Base-by-base conservation (phyloP, 805 yeast genomes). In the Candida coquimbonensis region DNA sequence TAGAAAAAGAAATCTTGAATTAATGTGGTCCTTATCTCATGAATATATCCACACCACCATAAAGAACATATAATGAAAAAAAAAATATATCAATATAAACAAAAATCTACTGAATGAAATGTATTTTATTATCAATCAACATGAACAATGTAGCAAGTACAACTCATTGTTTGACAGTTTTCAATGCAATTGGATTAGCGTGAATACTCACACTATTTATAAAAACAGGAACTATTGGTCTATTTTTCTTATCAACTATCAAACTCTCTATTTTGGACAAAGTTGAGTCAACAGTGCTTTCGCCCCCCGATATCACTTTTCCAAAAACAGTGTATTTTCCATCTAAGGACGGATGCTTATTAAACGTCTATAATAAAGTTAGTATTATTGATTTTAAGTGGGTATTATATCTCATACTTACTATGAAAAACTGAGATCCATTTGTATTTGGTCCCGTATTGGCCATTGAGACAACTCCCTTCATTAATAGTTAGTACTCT, bases 261-360 rank as follows among this genome's bases (percentile, higher is more conserved):
- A 50, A 42, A 2, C 36, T 34, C 40, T 64, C 68, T 14, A 63
- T 42, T 43, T 53, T 60, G 4, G 51, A 48, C 9, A 62, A 42
- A 7, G 69, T 60, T 3, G 63, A 55, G 13, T 49, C 59, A 7
- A 60, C 61, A 5, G 48, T 46, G 5, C 46, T 48, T 31, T 62
- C 65, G 6, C 57, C 56, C 1, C 91, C 91, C 40, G 75, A 77
- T 12, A 75, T 53, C 29, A 85, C 80, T 63, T 82, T 86, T 31
- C 93, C 95, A 59, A 85, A 84, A 0, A 81, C 87, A 45, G 84
- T 89, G 61, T 83, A 82, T 12, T 67, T 65, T 32, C 78, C 80
- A 61, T 83, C 77, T 52, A 81, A 67, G 63, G 90, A 95, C 3
- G 96, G 91, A 3, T 96, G 88, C n/a, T 67, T 80, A 2, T 78